These are phyloP conservation scores for Aaosphaeria pasadenensis DNA, from an alignment of 2,329 filamentous ascomycete species.

Conservation along the genomic window DNA sequence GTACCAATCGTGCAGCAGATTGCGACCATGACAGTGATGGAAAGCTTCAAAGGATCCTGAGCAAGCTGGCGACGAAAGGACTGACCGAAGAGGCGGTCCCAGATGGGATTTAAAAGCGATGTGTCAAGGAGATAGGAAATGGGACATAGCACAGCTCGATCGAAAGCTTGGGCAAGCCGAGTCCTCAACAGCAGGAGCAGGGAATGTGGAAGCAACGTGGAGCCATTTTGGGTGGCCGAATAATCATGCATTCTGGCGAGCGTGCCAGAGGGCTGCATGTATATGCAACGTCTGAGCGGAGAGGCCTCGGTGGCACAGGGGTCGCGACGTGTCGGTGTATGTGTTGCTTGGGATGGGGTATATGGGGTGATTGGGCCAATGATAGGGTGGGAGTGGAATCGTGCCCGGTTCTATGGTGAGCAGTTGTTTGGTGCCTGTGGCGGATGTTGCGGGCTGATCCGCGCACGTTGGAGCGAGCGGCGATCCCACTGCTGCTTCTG, in stretches of 20 bases:
- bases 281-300: constrained; percentile 30
- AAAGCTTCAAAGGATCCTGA: constrained; percentile 6
- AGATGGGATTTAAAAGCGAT: constrained; percentile 23
- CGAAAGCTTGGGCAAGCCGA: constrained; percentile 21
- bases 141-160: constrained; percentile 20
- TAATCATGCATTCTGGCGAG: constrained; percentile 32
- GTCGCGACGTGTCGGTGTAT: constrained; percentile 3
- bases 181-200: constrained; percentile 30
- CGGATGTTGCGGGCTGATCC: constrained; percentile 20
- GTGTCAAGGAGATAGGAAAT: constrained; percentile 18
- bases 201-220: constrained; percentile 36
- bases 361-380: constrained; percentile 25
- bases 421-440: constrained; percentile 22
- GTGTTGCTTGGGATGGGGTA: not conserved
- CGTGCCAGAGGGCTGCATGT: constrained; percentile 33
- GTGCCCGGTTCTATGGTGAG: constrained; percentile 29
- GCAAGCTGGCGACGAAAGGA: constrained; percentile 15
- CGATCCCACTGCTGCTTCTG: not conserved
- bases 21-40: constrained; percentile 40
- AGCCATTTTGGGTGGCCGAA: constrained; percentile 33
- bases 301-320: constrained; percentile 17
- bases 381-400: constrained; percentile 19
- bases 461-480: constrained; percentile 25
- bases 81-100: constrained; percentile 16
- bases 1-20: constrained; percentile 36